Evolutionary conservation across 2,329 filamentous ascomycete genomes (phyloP).

Genomic region (Aspergillus nomiae): DNA sequence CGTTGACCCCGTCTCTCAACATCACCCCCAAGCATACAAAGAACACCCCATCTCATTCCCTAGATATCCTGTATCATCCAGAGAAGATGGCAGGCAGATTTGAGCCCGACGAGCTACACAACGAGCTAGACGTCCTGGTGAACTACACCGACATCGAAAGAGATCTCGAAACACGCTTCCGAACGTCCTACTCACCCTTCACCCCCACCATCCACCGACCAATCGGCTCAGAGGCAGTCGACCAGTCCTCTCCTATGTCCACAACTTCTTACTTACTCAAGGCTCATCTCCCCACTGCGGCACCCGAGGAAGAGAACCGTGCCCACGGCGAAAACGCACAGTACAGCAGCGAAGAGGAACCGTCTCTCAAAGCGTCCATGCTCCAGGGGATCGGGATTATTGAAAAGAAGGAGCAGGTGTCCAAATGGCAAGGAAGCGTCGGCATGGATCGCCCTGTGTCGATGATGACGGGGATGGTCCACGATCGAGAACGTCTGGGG

Average conservation of each 20-base stretch:
- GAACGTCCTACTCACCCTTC: constrained; percentile 3
- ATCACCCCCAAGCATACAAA: neutral
- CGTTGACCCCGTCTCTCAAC: neutral
- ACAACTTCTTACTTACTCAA: neutral
- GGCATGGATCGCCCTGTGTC: neutral
- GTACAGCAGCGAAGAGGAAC: neutral
- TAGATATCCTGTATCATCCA: neutral
- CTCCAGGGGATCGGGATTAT: neutral
- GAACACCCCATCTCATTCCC: neutral
- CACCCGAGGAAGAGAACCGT: neutral
- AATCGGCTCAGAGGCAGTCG: neutral
- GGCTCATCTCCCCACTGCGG: neutral
- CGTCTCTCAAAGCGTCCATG: neutral
- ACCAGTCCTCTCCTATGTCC: neutral
- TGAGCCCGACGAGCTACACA: neutral
- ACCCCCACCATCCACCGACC: neutral
- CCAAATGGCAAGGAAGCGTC: neutral
- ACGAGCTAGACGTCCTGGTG: neutral
- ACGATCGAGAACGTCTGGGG: neutral
- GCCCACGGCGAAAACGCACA: neutral
- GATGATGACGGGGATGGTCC: neutral
- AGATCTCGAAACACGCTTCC: constrained; percentile 2
- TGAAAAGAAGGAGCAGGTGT: neutral
- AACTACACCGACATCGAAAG: neutral
- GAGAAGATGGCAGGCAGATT: neutral